Conservation (phyloP, 371 early-diverging fungal species). For the Saksenaea oblongispora region DNA sequence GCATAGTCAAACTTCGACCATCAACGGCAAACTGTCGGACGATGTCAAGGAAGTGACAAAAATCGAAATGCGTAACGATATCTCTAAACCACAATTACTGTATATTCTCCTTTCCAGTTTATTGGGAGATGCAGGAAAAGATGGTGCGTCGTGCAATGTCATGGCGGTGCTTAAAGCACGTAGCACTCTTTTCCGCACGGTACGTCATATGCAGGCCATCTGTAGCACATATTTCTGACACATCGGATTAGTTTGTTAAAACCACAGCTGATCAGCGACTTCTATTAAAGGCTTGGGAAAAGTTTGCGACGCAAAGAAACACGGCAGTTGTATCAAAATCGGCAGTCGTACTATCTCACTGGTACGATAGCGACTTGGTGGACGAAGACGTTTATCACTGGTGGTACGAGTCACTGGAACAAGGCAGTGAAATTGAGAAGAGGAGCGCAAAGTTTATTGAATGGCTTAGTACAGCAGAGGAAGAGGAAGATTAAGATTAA, state of each 20-base stretch:
- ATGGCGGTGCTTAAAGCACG: conserved; percentile 31
- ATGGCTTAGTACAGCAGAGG: conserved; percentile 74
- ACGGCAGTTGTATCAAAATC: conserved; percentile 52
- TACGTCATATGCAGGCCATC: conserved; percentile 17
- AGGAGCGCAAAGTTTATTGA: conserved; percentile 66
- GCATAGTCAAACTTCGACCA: conserved; percentile 22
- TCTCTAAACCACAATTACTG: conserved; percentile 68
- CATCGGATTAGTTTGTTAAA: conserved; percentile 54
- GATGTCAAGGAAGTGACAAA: conserved; percentile 78
- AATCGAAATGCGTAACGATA: conserved; percentile 74
- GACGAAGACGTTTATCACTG: conserved; percentile 71
- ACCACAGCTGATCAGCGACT: conserved; percentile 59
- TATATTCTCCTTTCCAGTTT: conserved; percentile 60
- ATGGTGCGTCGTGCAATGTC: conserved; percentile 20
- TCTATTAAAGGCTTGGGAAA: conserved; percentile 68
- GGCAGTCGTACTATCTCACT: conserved; percentile 55
- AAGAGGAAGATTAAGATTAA: conserved; percentile 52
- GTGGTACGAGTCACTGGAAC: conserved; percentile 61
- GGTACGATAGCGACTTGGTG: conserved; percentile 72
- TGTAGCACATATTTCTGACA: background rate
- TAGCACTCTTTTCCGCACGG: conserved; percentile 57
- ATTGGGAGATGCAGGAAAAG: conserved; percentile 49
- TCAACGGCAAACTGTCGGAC: conserved; percentile 38
- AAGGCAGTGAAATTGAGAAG: conserved; percentile 53
- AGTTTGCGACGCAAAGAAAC: conserved; percentile 54